Base-by-base conservation (phyloP, 2,329 filamentous ascomycete species). In the Pseudocercospora crystallina region DNA sequence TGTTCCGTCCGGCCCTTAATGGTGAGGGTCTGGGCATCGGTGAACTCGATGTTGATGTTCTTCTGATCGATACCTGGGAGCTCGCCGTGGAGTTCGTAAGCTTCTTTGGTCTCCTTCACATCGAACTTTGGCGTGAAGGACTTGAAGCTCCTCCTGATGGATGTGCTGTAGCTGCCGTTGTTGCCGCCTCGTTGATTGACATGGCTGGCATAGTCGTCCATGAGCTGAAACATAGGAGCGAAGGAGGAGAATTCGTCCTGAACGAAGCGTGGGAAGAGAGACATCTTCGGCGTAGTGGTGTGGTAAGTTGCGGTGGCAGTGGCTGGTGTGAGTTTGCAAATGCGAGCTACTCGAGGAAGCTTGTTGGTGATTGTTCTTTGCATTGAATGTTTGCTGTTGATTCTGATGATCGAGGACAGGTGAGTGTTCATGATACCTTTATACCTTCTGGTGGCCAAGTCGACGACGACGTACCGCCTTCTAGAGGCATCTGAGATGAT, bases 71-170 rank as follows among this genome's bases (percentile, higher is more conserved):
- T 76, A 48, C 89, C 89, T 0, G 88, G 85, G 5, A 92, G 81
- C 71, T 92, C 88, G 63, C 88, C 89, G 62, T 91, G 83, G 14
- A 92, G 84, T 71, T 92, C 85, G 66, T 90, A 92, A 57, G 75
- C 69, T 5, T 82, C 72, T 54, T 80, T 79, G 10, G 80, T 81
- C 74, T 94, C 89, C 68, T 81, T 84, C 55, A 91, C 78, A 63
- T 92, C 88, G 65, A 92, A 92, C 71, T 84, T 86, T 47, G 88
- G 89, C 51, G 81, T 80, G 80, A 90, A 91, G 65, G 80, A 75
- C 40, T 75, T 76, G 41, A 79, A 60, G 51, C 42, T 47, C 20
- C 60, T 61, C 42, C 46, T 30, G 39, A 53, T 12, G 47, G 41
- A 48, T 47, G 47, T 33, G 46, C 46, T 30, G 30, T 46, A 39